Evolutionary conservation across 306 rosid genomes (phyloP), one percentile per base, ranked within the genome.

Genomic region (Rosa persica): DNA sequence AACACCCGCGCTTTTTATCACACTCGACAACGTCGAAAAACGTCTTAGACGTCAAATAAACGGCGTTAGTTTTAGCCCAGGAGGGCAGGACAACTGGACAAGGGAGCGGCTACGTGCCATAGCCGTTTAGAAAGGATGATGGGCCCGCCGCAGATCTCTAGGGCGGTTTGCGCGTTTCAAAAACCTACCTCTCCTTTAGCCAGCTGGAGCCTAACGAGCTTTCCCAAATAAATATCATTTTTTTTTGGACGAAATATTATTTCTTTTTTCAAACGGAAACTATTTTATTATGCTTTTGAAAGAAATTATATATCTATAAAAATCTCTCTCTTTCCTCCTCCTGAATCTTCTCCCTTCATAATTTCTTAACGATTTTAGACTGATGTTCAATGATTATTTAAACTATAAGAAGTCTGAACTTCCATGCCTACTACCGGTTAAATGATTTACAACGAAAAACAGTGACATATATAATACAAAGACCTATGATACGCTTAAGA

Each of bases 101-200:
- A 30, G 36, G 7, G 51, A n/a, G 61, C 34, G 34, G 49, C 27
- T 27, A 15, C 54, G 54, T 38, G 22, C 52, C 75, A 38, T 57
- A 38, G 64, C 65, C 74, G 71, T 79, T 30, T 73, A 66, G 23
- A 75, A 22, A 25, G 55, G 20, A 20, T 48, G 73, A 43, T 77
- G 86, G 87, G 65, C 86, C 87, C 78, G 46, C 46, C 61, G 34
- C 46, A 38, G 86, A 79, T 80, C 47, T 75, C 57, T 3, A 44
- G 75, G 83, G 74, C 85, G 89, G 88, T 77, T 85, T 87, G 79
- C 89, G 89, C 91, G 95, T 88, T 76, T 73, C 83, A 22, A 80
- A n/a, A 34, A 79, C 85, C 84, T 69, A 67, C 48, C 27, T 48
- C 61, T 74, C 80, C 48, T 57, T 43, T 34, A 72, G 68, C 85